phyloP scores from a whole-genome alignment of 192 early-diverging fungal genomes.

The Neocallimastix lanati region DNA sequence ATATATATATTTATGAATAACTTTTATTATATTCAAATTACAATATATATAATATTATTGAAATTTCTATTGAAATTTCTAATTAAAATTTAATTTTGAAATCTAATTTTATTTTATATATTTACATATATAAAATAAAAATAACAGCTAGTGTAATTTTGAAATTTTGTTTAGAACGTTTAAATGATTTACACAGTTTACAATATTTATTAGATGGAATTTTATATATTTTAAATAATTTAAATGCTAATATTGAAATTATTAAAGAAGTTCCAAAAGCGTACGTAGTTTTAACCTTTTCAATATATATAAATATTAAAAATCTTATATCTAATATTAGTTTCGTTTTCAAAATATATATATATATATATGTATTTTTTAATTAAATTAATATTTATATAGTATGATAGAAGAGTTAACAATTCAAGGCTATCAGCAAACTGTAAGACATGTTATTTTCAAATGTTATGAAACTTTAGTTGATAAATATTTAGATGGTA shows the following conservation, averaged over 20 bases:
- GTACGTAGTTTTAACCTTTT: not conserved
- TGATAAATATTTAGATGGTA: constrained; percentile 34
- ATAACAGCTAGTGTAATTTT: not conserved
- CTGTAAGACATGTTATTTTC: constrained; percentile 53
- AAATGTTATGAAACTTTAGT: constrained; percentile 51
- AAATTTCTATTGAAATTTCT: no score
- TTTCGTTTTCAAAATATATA: no score
- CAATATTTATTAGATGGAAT: not conserved
- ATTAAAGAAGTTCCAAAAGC: not conserved
- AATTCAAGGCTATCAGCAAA: constrained; percentile 83
- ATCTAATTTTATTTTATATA: not conserved
- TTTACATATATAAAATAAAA: no score
- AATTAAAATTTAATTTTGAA: no score
- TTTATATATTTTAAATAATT: not conserved
- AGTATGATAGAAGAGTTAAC: constrained; percentile 68
- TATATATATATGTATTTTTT: no score
- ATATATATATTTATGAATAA: no score
- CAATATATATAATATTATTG: no score
- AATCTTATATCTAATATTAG: no score
- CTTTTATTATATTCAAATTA: no score
- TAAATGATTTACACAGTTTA: not conserved
- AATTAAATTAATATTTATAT: constrained; percentile 1
- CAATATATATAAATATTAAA: no score
- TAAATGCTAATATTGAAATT: not conserved
- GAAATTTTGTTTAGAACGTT: not conserved